A percentile compares a stretch with the other conserved stretches of the same genome.
phyloP scores from a whole-genome alignment of 352 stramenopile genomes.

The Globisporangium recalcitrans region DNA sequence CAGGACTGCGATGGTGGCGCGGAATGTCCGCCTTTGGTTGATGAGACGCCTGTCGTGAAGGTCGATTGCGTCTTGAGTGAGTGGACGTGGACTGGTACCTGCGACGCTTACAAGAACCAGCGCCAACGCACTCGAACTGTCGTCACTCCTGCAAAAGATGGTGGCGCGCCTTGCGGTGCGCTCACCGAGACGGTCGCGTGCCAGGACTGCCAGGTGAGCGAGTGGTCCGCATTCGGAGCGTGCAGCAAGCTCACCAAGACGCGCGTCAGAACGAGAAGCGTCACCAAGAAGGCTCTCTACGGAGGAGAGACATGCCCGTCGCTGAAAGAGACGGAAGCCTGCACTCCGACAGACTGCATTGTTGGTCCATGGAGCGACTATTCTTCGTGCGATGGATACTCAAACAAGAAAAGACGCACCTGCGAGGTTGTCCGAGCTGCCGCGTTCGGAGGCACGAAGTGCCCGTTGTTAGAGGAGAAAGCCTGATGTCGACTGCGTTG shows the following conservation, averaged over 20 bases:
- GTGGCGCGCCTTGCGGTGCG: conserved; percentile 1
- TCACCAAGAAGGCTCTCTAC: conserved; percentile 28
- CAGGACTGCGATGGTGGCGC: conserved; percentile 11
- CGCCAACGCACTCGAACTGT: conserved; percentile 24
- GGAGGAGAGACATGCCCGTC: conserved; percentile 29
- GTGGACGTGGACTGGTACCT: conserved; percentile 23
- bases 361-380: conserved; percentile 44
- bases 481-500: conserved; percentile 46
- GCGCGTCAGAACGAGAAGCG: conserved; percentile 29
- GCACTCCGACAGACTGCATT: conserved; percentile 38
- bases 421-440: conserved; percentile 31
- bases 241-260: conserved; percentile 37
- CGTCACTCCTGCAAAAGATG: conserved; percentile 19
- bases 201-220: conserved; percentile 23
- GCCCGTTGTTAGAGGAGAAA: conserved; percentile 29
- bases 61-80: conserved; percentile 23
- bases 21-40: conserved; percentile 14
- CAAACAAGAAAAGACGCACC: conserved; percentile 44
- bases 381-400: conserved; percentile 32
- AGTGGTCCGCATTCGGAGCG: conserved; percentile 34
- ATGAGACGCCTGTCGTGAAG: conserved; percentile 18
- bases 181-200: conserved; percentile 10
- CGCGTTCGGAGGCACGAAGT: conserved; percentile 32
- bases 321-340: conserved; percentile 30
- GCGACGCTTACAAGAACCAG: conserved; percentile 21